phyloP scores from a whole-genome alignment of 768 basidiomycete genomes.

The Cubamyces sp. region DNA sequence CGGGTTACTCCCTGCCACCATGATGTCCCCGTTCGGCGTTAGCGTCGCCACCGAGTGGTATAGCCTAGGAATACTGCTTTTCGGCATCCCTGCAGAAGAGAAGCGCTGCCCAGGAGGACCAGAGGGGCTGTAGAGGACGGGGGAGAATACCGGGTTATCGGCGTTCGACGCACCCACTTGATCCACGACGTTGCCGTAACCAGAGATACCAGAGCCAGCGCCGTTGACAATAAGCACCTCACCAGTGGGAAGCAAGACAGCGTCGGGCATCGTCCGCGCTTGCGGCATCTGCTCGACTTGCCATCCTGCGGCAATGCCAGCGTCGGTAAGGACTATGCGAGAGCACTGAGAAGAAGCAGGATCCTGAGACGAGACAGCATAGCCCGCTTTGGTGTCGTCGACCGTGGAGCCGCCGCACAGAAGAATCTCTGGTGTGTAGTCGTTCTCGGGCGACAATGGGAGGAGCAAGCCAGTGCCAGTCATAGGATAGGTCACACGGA shows the following conservation, averaged over 20 bases:
- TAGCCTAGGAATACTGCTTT: constrained; percentile 70
- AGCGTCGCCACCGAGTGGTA: constrained; percentile 87
- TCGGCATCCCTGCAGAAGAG: constrained; percentile 56
- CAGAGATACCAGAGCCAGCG: constrained; percentile 71
- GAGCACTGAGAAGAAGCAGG: constrained; percentile 75
- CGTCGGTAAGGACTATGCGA: constrained; percentile 64
- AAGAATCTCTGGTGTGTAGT: constrained; percentile 70
- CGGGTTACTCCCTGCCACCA: constrained; percentile 86
- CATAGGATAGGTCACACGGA: constrained; percentile 86
- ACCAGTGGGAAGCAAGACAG: constrained; percentile 81
- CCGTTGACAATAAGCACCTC: constrained; percentile 78
- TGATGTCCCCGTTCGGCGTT: constrained; percentile 68
- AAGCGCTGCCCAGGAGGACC: constrained; percentile 62
- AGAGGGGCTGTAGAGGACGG: constrained; percentile 69
- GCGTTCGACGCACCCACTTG: constrained; percentile 81
- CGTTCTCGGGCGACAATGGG: constrained; percentile 63
- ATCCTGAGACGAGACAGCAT: constrained; percentile 71
- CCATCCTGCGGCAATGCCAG: constrained; percentile 73
- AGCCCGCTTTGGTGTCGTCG: constrained; percentile 60
- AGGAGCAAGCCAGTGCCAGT: constrained; percentile 74
- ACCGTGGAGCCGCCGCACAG: constrained; percentile 78
- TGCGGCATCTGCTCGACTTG: constrained; percentile 74
- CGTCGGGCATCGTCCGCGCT: constrained; percentile 77
- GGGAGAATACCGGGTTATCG: constrained; percentile 67
- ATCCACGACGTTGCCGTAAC: constrained; percentile 72